These are phyloP conservation scores for Magnaporthiopsis rhizophila DNA, from an alignment of 2,329 filamentous ascomycete species.

Conservation along the genomic window DNA sequence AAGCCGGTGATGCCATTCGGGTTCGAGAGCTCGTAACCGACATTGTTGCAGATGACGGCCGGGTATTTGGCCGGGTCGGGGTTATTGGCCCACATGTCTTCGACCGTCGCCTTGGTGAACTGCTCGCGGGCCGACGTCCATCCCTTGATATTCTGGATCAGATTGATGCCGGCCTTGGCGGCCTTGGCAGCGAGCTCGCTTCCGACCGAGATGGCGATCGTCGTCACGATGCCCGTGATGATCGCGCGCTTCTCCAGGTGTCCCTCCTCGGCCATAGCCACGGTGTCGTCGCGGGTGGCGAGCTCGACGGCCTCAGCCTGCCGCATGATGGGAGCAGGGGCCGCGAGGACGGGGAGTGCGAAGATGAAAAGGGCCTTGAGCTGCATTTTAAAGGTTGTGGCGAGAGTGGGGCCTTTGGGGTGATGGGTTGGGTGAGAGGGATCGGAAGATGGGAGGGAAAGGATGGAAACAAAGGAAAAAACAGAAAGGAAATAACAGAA, in stretches of 20 bases:
- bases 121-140: not conserved
- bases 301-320: not conserved
- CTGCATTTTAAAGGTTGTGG: conserved; percentile 2
- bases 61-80: not conserved
- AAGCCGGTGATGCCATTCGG: not conserved
- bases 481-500: too few relatives aligned
- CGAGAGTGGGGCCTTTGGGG: not conserved
- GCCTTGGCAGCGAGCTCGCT: not conserved
- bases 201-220: not conserved
- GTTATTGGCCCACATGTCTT: not conserved
- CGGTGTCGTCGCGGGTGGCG: not conserved
- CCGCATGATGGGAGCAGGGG: not conserved
- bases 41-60: conserved; percentile 4
- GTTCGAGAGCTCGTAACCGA: not conserved
- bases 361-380: conserved; percentile 1
- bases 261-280: not conserved
- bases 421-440: too few relatives aligned
- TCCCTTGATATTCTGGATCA: not conserved
- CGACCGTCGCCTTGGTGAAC: conserved; percentile 4
- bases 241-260: not conserved
- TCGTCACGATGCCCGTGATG: not conserved
- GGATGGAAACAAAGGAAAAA: too few relatives aligned
- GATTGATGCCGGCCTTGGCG: not conserved
- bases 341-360: conserved; percentile 2
- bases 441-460: too few relatives aligned